These are phyloP conservation scores for Rhizopogon roseolus DNA, from an alignment of 768 basidiomycete genomes.

Conservation along the genomic window DNA sequence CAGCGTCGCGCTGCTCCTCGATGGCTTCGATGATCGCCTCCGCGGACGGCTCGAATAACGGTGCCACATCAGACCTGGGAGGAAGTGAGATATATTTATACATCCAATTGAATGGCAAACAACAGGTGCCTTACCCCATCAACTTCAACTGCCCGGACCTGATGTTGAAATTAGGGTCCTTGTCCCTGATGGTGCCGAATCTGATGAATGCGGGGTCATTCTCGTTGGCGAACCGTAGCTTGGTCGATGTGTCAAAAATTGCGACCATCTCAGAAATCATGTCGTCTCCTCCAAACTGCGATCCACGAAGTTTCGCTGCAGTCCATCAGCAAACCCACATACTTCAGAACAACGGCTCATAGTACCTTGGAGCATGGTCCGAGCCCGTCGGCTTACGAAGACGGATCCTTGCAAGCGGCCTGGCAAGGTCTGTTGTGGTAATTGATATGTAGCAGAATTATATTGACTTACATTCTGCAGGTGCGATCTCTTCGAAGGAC, in stretches of 20 bases:
- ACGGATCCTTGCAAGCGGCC: conserved; percentile 48
- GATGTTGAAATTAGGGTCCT: conserved; percentile 35
- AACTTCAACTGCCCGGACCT: conserved; percentile 44
- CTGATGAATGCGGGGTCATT: conserved; percentile 39
- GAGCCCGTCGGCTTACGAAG: conserved; percentile 43
- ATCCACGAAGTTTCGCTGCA: conserved; percentile 35
- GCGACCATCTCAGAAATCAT: conserved; percentile 37
- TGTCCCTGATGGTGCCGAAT: conserved; percentile 41
- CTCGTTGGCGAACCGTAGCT: conserved; percentile 36
- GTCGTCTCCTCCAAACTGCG: conserved; percentile 32
- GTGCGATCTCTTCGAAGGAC: conserved; percentile 45
- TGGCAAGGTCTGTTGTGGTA: conserved; percentile 16
- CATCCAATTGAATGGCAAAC: background rate
- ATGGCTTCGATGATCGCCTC: conserved; percentile 17
- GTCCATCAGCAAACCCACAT: background rate
- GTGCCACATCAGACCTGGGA: conserved; percentile 22
- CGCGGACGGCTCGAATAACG: conserved; percentile 24
- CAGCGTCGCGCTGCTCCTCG: conserved; percentile 17
- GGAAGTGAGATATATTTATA: background rate
- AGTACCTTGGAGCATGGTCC: conserved; percentile 34
- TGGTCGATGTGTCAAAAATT: conserved; percentile 45
- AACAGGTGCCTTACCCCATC: conserved; percentile 18
- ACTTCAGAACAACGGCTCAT: background rate
- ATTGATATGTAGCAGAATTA: background rate
- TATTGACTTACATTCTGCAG: conserved; percentile 33